phyloP scores from a whole-genome alignment of 106 monocot genomes.

The Platanthera guangdongensis region DNA sequence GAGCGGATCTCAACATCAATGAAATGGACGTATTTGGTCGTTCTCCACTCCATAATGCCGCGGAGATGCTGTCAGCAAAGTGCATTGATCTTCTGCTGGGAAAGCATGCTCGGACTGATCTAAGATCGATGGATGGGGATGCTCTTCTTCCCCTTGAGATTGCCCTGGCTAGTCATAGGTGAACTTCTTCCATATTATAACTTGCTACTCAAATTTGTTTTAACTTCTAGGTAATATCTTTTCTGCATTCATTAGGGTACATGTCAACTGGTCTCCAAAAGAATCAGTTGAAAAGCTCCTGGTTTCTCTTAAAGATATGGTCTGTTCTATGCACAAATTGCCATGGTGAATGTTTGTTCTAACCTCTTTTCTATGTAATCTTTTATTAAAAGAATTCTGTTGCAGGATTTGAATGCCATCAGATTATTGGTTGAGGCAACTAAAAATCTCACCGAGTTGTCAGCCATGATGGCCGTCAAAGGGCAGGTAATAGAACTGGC shows the following conservation, averaged over 20 bases:
- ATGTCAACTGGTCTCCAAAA: conserved; percentile 20
- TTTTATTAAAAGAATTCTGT: background rate
- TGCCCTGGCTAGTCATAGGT: conserved; percentile 22
- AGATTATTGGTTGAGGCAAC: conserved; percentile 23
- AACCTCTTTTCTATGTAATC: background rate
- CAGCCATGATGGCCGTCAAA: conserved; percentile 13
- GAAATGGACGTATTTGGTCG: conserved; percentile 20
- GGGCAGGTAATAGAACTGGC: conserved; percentile 20
- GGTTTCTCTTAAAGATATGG: conserved; percentile 14
- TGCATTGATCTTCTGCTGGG: conserved; percentile 24
- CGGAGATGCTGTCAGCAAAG: conserved; percentile 22
- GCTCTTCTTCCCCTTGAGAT: conserved; percentile 27
- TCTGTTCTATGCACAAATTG: background rate
- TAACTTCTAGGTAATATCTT: background rate
- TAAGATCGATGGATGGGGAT: conserved; percentile 17
- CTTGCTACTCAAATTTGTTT: background rate
- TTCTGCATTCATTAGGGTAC: conserved; percentile 9
- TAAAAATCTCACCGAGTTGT: conserved; percentile 9
- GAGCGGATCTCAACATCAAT: conserved; percentile 11
- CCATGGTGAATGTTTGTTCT: background rate
- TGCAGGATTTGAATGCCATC: conserved; percentile 25
- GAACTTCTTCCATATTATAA: background rate
- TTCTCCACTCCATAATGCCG: conserved; percentile 31
- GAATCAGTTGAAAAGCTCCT: conserved; percentile 29
- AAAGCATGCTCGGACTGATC: conserved; percentile 20